phyloP scores from a whole-genome alignment of 345 rosid genomes.

The Boechera divaricarpa region DNA sequence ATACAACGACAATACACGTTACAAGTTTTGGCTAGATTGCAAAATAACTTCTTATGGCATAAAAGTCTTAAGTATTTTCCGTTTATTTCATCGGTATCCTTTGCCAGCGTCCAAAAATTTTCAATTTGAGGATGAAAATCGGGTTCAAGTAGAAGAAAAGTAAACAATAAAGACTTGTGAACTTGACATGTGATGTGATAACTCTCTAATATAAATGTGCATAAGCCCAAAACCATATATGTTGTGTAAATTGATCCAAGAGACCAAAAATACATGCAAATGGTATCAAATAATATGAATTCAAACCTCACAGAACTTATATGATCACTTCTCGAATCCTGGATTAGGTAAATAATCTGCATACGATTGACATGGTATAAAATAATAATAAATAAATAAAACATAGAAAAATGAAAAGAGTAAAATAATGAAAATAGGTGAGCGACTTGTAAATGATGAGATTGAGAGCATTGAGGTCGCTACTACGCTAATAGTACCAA shows the following conservation, averaged over 20 bases:
- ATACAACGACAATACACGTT: too few relatives aligned
- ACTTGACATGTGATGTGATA: constrained; percentile 2
- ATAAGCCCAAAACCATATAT: not conserved
- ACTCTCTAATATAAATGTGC: not conserved
- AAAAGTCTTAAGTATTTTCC: too few relatives aligned
- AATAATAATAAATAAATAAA: not conserved
- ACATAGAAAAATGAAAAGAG: not conserved
- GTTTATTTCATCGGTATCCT: too few relatives aligned
- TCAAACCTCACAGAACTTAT: constrained; percentile 20
- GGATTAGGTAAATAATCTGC: constrained; percentile 27
- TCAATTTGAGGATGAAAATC: not conserved
- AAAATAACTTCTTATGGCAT: too few relatives aligned
- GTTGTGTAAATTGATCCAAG: not conserved
- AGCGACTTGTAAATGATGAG: constrained; percentile 26
- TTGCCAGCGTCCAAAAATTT: too few relatives aligned
- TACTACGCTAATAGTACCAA: constrained; percentile 29
- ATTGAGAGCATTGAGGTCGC: constrained; percentile 12
- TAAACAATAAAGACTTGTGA: not conserved
- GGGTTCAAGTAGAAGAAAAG: not conserved
- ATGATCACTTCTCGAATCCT: not conserved
- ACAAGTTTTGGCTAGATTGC: too few relatives aligned
- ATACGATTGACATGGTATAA: constrained; percentile 18
- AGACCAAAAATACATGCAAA: not conserved
- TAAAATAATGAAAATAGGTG: constrained; percentile 24
- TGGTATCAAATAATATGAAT: not conserved